Evolutionary conservation across 2,329 filamentous ascomycete genomes (phyloP).

Genomic region (Lasiodiplodia theobromae): DNA sequence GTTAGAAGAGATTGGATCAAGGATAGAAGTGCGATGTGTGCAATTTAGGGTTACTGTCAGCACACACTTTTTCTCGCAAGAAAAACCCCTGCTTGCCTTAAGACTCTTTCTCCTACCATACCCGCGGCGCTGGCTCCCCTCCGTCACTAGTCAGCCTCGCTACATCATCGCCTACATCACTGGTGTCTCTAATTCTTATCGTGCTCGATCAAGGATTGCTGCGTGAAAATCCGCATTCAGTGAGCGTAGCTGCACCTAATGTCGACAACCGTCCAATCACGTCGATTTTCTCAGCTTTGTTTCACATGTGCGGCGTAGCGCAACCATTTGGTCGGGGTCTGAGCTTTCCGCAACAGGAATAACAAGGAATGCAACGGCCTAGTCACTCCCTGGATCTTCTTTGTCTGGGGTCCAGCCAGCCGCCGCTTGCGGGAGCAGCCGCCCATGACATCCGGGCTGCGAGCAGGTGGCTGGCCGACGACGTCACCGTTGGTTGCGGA

Average conservation of each 20-base stretch:
- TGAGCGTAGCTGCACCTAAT: no score
- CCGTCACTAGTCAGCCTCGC: neutral
- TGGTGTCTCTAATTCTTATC: neutral
- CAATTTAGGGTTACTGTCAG: neutral
- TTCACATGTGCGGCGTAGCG: neutral
- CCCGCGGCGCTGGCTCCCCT: neutral
- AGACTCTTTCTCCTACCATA: neutral
- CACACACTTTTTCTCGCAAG: neutral
- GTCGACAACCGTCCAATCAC: neutral
- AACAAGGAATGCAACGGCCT: neutral
- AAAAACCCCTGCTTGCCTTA: constrained; percentile 4
- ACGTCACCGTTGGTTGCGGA: constrained; percentile 6
- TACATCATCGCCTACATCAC: constrained; percentile 20
- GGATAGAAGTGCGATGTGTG: neutral
- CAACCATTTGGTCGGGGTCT: neutral
- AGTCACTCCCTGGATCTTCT: neutral
- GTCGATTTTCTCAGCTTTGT: neutral
- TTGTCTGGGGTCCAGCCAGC: neutral
- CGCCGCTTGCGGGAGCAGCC: constrained; percentile 18
- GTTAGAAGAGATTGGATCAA: neutral
- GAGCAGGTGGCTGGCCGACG: neutral
- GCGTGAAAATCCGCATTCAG: neutral
- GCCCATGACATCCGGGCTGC: neutral
- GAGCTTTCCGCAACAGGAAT: neutral
- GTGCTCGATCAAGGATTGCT: neutral